A percentile compares a stretch with the other conserved stretches of the same genome.
These are phyloP conservation scores for Stephania yunnanensis DNA, from an alignment of 164 flowering plant genomes.

Conservation along the genomic window DNA sequence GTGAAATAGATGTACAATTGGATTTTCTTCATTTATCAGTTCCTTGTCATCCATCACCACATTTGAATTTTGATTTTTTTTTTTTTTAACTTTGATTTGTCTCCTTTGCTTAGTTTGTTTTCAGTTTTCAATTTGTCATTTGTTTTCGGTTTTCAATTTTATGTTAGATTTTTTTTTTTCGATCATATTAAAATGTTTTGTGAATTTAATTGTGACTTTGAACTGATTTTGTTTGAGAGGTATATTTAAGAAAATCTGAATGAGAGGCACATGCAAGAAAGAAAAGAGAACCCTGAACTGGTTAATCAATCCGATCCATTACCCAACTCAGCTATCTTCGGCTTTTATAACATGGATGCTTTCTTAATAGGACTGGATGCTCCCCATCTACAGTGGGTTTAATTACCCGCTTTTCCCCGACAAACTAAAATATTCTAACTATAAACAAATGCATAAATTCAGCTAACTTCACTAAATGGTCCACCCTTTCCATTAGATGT, in stretches of 20 bases:
- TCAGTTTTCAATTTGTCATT: too few species aligned
- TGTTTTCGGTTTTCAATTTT: too few species aligned
- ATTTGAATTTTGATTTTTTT: too few species aligned
- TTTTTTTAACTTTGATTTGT: background rate
- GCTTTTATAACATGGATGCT: background rate
- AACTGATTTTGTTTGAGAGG: too few species aligned
- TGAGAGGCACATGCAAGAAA: background rate
- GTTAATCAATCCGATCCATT: background rate
- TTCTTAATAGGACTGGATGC: background rate
- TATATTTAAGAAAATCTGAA: too few species aligned
- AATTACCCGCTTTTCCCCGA: too few species aligned
- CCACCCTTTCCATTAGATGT: background rate
- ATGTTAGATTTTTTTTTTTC: background rate
- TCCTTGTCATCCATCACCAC: background rate
- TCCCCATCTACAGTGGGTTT: background rate
- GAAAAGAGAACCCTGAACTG: background rate
- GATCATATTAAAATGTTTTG: too few species aligned
- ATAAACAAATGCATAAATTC: background rate
- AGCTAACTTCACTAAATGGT: background rate
- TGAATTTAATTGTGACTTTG: too few species aligned
- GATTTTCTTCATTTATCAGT: background rate
- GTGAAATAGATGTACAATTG: slow-evolving; percentile 1
- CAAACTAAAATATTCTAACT: too few species aligned
- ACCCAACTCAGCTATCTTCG: background rate
- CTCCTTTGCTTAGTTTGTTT: background rate